phyloP scores from a whole-genome alignment of 2,329 filamentous ascomycete species.

The Coniella vitis region DNA sequence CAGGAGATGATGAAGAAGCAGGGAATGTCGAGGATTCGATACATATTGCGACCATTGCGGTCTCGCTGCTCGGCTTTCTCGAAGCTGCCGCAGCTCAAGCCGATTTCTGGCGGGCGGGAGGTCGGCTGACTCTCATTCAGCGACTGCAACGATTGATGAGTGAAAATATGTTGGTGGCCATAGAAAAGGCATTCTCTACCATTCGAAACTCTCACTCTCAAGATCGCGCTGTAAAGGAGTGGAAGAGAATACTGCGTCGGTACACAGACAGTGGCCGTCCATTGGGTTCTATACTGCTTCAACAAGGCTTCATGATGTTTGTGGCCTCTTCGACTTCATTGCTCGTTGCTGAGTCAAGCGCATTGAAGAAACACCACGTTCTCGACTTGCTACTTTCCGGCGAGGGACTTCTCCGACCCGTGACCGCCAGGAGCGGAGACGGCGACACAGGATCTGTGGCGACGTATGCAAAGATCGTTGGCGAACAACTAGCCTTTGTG shows the following conservation, averaged over 20 bases:
- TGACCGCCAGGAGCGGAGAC: conserved; percentile 36
- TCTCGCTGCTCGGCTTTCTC: conserved; percentile 86
- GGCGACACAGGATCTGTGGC: conserved; percentile 52
- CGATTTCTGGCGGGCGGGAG: conserved; percentile 71
- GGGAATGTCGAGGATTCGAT: conserved; percentile 60
- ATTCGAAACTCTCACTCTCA: conserved; percentile 71
- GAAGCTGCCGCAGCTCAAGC: conserved; percentile 72
- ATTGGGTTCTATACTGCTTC: conserved; percentile 83
- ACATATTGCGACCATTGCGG: conserved; percentile 65
- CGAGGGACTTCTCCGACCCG: conserved; percentile 38
- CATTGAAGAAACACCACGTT: conserved; percentile 55
- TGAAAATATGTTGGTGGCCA: conserved; percentile 74
- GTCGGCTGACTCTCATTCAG: conserved; percentile 67
- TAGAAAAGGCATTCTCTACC: conserved; percentile 86
- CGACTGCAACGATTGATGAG: conserved; percentile 68
- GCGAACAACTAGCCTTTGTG: conserved; percentile 77
- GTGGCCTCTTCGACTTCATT: conserved; percentile 73
- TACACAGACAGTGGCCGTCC: conserved; percentile 76
- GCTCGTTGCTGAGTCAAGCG: conserved; percentile 56
- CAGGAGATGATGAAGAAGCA: conserved; percentile 44
- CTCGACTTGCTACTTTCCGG: conserved; percentile 66
- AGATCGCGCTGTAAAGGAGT: conserved; percentile 66
- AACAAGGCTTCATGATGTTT: conserved; percentile 81
- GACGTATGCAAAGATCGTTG: conserved; percentile 63
- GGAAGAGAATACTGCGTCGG: conserved; percentile 78